Evolutionary conservation across 495 filamentous ascomycete genomes (phyloP), one percentile per base, ranked within the genome.

Genomic region (Penicillium mononematosum): DNA sequence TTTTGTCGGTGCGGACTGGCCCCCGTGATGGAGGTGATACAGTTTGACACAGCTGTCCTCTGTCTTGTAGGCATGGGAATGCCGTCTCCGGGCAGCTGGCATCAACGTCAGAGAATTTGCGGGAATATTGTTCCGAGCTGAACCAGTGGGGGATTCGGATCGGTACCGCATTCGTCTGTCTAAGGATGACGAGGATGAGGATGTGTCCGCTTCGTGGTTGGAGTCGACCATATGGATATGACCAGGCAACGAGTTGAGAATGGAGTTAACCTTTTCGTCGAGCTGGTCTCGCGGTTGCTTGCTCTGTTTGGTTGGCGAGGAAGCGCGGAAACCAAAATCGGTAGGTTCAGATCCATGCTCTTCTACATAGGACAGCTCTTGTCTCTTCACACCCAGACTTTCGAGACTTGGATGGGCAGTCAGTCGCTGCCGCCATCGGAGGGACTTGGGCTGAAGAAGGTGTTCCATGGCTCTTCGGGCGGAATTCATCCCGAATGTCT

Each of bases 1-100:
- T 70, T 96, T 97, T 59, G 94, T 92, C 0, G 94, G 94, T 25
- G 87, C 81, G 56, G 91, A 84, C 44, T 89, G 89, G 6, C 87
- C 89, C 41, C 84, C 81, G 34, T 91, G 87, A n/a, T 90, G 88
- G 22, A 98, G 83, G 72, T 98, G 92, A 61, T 97, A 98, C 2
- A 97, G 81, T 68, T 90, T 91, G 55, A 96, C 91, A 52, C 90
- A 92, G 34, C 74, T 71, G 41, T 80, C 78, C 25, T 78, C 72
- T 5, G 73, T 65, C 44, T 66, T 67, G 46, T 63, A 59, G 14
- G 70, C 70, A 56, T 71, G 66, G 1, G 72, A 72, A 17, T 53
- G 45, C 14, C 73, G 68, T 52, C 71, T 71, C 45, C 72, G 65
- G 41, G 75, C 75, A 0, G 83, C 85, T 10, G 88, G 85, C 38